Evolutionary conservation across 2,329 filamentous ascomycete genomes (phyloP).

Genomic region (Sporothrix inflata): DNA sequence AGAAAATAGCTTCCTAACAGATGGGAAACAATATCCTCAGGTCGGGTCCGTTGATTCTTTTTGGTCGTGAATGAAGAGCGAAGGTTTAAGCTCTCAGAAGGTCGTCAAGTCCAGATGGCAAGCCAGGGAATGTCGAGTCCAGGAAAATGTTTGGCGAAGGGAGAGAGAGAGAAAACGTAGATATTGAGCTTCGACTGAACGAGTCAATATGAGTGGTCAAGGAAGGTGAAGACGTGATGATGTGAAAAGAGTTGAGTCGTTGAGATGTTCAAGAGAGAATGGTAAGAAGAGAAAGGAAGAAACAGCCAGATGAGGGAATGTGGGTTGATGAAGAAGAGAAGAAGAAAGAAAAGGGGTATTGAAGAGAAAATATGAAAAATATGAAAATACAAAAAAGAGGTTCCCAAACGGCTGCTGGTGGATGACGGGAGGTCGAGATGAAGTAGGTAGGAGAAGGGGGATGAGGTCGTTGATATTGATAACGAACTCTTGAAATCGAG

Average conservation of each 20-base stretch:
- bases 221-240: constrained; percentile 26
- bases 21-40: constrained; percentile 12
- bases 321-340: constrained; percentile 22
- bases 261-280: constrained; percentile 22
- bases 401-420: constrained; percentile 18
- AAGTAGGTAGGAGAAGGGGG: constrained; percentile 14
- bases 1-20: constrained; percentile 15
- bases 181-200: constrained; percentile 33
- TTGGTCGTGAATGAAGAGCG: background rate
- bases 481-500: constrained; percentile 17
- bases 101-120: constrained; percentile 2
- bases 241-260: constrained; percentile 11
- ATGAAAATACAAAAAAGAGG: constrained; percentile 15
- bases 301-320: constrained; percentile 15
- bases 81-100: background rate
- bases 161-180: constrained; percentile 3
- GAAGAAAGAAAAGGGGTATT: constrained; percentile 1
- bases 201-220: constrained; percentile 28
- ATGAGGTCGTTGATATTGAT: constrained; percentile 32
- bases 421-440: constrained; percentile 8
- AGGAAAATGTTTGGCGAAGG: background rate
- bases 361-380: constrained; percentile 17
- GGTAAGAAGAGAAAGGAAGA: constrained; percentile 1
- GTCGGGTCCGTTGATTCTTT: constrained; percentile 13
- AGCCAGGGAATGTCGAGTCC: constrained; percentile 8